Evolutionary conservation across 1,284 basidiomycete genomes (phyloP), one percentile per base, ranked within the genome.

Genomic region (Microbotryum scabiosae): DNA sequence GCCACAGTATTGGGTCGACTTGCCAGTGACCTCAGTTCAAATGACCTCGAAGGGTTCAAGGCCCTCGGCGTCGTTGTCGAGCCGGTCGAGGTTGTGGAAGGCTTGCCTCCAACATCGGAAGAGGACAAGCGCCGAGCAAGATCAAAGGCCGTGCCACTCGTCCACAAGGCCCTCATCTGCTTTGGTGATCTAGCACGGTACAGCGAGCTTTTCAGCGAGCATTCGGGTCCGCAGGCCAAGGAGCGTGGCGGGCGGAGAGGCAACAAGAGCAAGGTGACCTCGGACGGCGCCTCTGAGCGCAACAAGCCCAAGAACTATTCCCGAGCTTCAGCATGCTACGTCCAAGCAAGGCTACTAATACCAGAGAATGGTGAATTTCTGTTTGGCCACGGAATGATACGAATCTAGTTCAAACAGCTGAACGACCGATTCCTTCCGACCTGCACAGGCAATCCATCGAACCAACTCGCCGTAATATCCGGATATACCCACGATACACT

Each of bases 141-240:
- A 41, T 41, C 36, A 41, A 41, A 41, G 16, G 81, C 82, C 41
- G 56, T 73, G 7, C 18, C 85, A 5, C 64, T 89, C 49, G 78
- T 94, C 48, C 87, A 87, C 77, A 96, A 93, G 76, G 85, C 86
- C 4, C 79, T 97, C 54, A 86, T 97, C 32, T 97, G 86, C 74
- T 82, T 96, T 23, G 94, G 94, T 20, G 94, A 98, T 73, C 84
- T 98, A 51, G 88, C 90, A 65, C 81, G 94, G 41, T 98, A 98
- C 76, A 82, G 87, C 62, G 93, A 97, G 72, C 84, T 89, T 63
- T 93, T 93, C 71, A 86, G 84, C 70, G 87, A 89, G 43, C 45
- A 53, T 3, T 51, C 56, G 65, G 76, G 79, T 4, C 18, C 54
- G 18, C 49, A 9, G 64, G 70, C 9, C 60, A 9, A 66, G 70